A percentile compares a stretch with the other conserved stretches of the same genome.
Conservation (phyloP, 1,284 basidiomycete genomes). For the Cystobasidium sp. region DNA sequence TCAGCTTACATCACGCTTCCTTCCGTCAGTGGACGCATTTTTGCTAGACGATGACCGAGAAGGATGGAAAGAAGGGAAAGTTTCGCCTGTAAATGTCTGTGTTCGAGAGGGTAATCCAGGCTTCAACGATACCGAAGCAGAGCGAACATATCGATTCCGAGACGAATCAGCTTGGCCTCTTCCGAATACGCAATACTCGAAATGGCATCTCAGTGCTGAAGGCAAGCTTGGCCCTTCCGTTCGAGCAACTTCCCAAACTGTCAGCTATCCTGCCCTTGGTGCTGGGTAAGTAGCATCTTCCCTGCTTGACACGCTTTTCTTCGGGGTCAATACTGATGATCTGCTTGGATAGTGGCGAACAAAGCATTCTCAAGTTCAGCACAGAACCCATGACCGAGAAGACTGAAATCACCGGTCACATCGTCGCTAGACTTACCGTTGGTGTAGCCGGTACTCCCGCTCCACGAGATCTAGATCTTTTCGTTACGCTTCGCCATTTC, state of each 20-base stretch:
- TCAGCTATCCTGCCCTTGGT: constrained; percentile 9
- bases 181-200: constrained; percentile 53
- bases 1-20: constrained; percentile 36
- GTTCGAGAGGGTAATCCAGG: constrained; percentile 56
- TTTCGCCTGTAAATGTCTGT: constrained; percentile 54
- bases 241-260: background rate
- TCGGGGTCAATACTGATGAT: background rate
- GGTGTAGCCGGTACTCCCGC: constrained; percentile 48
- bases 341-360: constrained; percentile 1
- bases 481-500: constrained; percentile 55
- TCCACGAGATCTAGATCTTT: constrained; percentile 56
- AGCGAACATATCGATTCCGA: constrained; percentile 52
- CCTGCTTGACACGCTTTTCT: background rate
- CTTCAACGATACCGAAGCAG: constrained; percentile 54
- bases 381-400: constrained; percentile 49
- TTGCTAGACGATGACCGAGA: constrained; percentile 35
- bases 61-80: constrained; percentile 54
- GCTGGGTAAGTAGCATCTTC: background rate
- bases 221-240: constrained; percentile 26
- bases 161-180: constrained; percentile 54
- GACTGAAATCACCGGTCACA: constrained; percentile 56
- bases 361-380: constrained; percentile 47
- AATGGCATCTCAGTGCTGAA: constrained; percentile 50
- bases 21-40: constrained; percentile 11
- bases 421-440: constrained; percentile 51